Base-by-base conservation (phyloP, 148 eudicot genomes). In the Drosera capensis region DNA sequence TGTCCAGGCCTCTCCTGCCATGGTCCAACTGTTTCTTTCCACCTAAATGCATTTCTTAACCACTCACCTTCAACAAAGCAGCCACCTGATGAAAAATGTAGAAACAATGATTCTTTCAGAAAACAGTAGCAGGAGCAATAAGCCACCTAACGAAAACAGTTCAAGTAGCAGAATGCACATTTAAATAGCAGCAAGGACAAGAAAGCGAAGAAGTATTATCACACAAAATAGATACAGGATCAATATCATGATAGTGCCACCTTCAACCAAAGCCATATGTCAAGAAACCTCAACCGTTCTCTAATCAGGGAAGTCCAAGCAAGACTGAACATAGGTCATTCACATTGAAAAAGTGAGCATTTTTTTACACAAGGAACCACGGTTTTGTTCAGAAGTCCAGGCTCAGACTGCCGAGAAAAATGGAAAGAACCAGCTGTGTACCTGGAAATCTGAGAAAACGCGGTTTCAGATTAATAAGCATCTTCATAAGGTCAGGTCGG, bases 381-480 rank as follows among this genome's bases (percentile, higher is more conserved):
- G n/a, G n/a, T n/a, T n/a, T n/a, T n/a, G n/a, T n/a, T n/a, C n/a
- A n/a, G n/a, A n/a, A n/a, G n/a, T n/a, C n/a, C n/a, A n/a, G n/a
- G n/a, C n/a, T n/a, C n/a, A n/a, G n/a, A n/a, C n/a, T n/a, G n/a
- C n/a, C n/a, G n/a, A n/a, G n/a, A n/a, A n/a, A n/a, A 40, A 43
- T 7, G 8, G 39, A 41, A 14, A 49, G 21, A 39, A 7, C 17
- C 3, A 7, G 5, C n/a, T n/a, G 7, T 20, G 43, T 63, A 90
- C 97, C 97, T 48, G 97, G 97, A 68, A 90, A 90, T 68, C 99
- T 84, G 58, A 90, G 36, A 51, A 90, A 90, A 49, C 74, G 55
- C 12, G 99, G 99, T 48, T 77, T 78, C 64, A 90, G 52, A 69
- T 57, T 73, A 34, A 68, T 73, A 53, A 90, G 73, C 88, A 80